Conservation (phyloP, 495 filamentous ascomycete species). For the Neurospora sublineolata region DNA sequence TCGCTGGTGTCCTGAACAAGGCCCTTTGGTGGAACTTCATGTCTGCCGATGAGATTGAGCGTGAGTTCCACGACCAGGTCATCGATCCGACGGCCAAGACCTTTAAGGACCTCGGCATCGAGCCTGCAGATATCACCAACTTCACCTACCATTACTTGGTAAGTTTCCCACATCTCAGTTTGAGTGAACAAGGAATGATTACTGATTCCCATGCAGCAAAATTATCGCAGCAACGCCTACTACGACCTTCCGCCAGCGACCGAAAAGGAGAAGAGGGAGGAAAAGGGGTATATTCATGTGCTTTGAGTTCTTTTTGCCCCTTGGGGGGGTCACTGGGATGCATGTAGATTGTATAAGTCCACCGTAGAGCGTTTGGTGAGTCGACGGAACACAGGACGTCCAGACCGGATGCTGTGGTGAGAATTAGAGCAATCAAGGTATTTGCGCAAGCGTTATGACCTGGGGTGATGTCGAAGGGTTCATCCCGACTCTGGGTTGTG, state of each 20-base stretch:
- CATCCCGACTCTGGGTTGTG: neutral
- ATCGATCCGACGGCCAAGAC: conserved; percentile 91
- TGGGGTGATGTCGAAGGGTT: neutral
- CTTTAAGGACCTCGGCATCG: conserved; percentile 85
- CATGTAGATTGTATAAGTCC: neutral
- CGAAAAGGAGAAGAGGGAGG: conserved; percentile 85
- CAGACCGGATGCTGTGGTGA: neutral
- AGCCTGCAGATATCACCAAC: conserved; percentile 68
- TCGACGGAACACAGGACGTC: neutral
- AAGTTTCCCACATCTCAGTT: conserved; percentile 26
- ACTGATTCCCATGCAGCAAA: conserved; percentile 47
- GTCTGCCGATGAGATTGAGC: conserved; percentile 79
- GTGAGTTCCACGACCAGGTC: conserved; percentile 86
- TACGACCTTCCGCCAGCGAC: conserved; percentile 91
- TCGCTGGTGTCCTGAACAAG: conserved; percentile 62
- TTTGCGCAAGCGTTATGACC: neutral
- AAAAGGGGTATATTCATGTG: conserved; percentile 93
- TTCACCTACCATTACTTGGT: conserved; percentile 90
- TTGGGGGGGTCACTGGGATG: neutral
- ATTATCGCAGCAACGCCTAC: conserved; percentile 68
- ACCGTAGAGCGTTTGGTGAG: neutral
- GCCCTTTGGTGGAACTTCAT: conserved; percentile 76
- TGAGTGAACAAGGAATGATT: neutral
- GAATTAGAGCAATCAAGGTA: neutral
- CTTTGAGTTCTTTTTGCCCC: no score